phyloP scores from a whole-genome alignment of 2,329 filamentous ascomycete species.

The Penicillium nordicum region DNA sequence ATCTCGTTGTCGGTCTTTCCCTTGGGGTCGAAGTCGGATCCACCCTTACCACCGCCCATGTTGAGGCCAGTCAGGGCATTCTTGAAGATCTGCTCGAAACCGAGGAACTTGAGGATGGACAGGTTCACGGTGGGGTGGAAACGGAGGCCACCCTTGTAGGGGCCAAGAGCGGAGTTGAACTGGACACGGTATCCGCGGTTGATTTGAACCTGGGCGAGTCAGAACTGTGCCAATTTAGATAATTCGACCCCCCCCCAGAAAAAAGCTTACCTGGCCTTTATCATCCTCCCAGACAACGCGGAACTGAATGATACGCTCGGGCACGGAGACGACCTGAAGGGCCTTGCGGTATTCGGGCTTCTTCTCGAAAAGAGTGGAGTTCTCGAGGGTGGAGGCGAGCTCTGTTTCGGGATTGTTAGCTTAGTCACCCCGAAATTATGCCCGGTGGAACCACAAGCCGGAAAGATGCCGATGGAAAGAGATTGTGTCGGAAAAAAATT shows the following conservation, averaged over 20 bases:
- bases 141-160: constrained; percentile 95
- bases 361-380: constrained; percentile 87
- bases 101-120: constrained; percentile 86
- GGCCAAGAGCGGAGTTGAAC: constrained; percentile 96
- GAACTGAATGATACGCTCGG: constrained; percentile 96
- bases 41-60: constrained; percentile 98
- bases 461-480: constrained; percentile 17
- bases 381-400: constrained; percentile 90
- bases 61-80: constrained; percentile 93
- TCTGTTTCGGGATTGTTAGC: constrained; percentile 53
- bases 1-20: constrained; percentile 97
- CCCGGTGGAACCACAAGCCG: constrained; percentile 13
- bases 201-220: constrained; percentile 65
- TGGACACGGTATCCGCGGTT: constrained; percentile 96
- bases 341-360: constrained; percentile 93
- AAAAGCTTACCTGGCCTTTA: constrained; percentile 55
- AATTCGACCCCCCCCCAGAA: background rate
- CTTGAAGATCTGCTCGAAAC: constrained; percentile 99
- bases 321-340: constrained; percentile 80
- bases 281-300: constrained; percentile 96
- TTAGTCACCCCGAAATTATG: constrained; percentile 9
- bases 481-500: background rate
- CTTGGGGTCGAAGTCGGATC: constrained; percentile 98
- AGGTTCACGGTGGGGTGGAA: constrained; percentile 74
- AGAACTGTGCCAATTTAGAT: background rate